A percentile compares a stretch with the other conserved stretches of the same genome.
phyloP scores from a whole-genome alignment of 192 early-diverging fungal species.

The Coemansia sp. region DNA sequence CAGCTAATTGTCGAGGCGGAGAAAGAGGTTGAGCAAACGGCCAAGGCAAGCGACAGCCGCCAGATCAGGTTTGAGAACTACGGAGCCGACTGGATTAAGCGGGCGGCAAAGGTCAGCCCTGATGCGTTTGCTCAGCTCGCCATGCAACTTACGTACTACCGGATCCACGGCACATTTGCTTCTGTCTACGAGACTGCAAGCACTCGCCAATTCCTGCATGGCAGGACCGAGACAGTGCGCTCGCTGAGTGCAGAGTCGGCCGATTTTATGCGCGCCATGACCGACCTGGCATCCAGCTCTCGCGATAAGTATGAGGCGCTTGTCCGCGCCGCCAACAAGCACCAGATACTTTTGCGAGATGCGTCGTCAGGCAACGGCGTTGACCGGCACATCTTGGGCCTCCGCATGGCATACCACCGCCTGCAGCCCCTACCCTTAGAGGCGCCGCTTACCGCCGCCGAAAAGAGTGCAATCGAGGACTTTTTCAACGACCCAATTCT shows the following conservation, averaged over 20 bases:
- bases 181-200: conserved; percentile 84
- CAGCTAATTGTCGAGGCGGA: conserved; percentile 55
- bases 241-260: conserved; percentile 68
- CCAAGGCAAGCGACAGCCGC: conserved; percentile 59
- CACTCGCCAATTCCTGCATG: conserved; percentile 75
- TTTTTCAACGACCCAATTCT: conserved; percentile 70
- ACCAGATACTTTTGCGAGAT: conserved; percentile 64
- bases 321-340: conserved; percentile 62
- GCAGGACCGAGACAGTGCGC: conserved; percentile 85
- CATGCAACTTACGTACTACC: conserved; percentile 80
- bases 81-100: conserved; percentile 76
- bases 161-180: conserved; percentile 60
- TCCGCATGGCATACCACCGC: conserved; percentile 59
- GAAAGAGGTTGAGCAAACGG: conserved; percentile 48
- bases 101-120: conserved; percentile 59
- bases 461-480: conserved; percentile 16
- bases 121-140: conserved; percentile 89
- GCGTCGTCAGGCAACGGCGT: conserved; percentile 75
- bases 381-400: conserved; percentile 82
- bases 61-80: conserved; percentile 67
- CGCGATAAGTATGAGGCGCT: conserved; percentile 54
- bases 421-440: conserved; percentile 50
- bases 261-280: conserved; percentile 67
- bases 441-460: conserved; percentile 7
- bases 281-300: conserved; percentile 36